Evolutionary conservation across 495 filamentous ascomycete species (phyloP).

Genomic region (Hypoxylon rickii): DNA sequence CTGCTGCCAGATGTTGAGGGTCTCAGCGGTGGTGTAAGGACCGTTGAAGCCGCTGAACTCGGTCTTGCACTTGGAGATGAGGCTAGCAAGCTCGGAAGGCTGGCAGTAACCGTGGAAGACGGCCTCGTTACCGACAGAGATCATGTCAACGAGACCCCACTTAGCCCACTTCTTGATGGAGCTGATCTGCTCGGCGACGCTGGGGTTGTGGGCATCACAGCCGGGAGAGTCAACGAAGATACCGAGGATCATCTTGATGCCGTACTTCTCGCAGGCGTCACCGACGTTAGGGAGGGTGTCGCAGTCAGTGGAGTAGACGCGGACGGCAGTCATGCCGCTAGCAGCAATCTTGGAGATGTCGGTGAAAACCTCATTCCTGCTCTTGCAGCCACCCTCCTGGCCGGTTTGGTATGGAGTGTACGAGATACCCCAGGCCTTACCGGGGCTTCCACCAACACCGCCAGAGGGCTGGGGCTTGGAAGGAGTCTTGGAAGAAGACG

Average conservation of each 20-base stretch:
- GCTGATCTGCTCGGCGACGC: slow-evolving; percentile 67
- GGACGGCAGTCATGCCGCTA: slow-evolving; percentile 79
- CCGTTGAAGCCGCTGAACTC: slow-evolving; percentile 74
- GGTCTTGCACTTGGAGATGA: slow-evolving; percentile 63
- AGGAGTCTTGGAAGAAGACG: slow-evolving; percentile 21
- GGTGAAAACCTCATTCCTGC: slow-evolving; percentile 55
- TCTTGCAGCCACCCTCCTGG: slow-evolving; percentile 67
- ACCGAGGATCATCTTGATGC: slow-evolving; percentile 80
- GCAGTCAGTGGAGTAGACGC: slow-evolving; percentile 94
- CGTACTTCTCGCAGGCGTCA: slow-evolving; percentile 60
- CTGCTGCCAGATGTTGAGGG: slow-evolving; percentile 68
- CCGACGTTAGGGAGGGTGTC: slow-evolving; percentile 75
- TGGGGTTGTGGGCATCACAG: slow-evolving; percentile 53
- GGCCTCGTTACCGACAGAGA: slow-evolving; percentile 90
- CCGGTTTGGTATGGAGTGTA: slow-evolving; percentile 78
- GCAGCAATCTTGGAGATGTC: slow-evolving; percentile 72
- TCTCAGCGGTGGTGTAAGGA: slow-evolving; percentile 82
- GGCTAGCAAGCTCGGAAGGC: slow-evolving; percentile 64
- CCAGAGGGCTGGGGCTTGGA: slow-evolving; percentile 34
- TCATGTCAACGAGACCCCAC: slow-evolving; percentile 75
- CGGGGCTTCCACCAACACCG: slow-evolving; percentile 46
- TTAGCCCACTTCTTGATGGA: slow-evolving; percentile 73
- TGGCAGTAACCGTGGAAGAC: slow-evolving; percentile 70
- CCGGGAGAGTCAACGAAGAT: slow-evolving; percentile 75
- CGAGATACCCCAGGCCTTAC: slow-evolving; percentile 81